Conservation (phyloP, 768 basidiomycete species). For the Amanita thiersii region DNA sequence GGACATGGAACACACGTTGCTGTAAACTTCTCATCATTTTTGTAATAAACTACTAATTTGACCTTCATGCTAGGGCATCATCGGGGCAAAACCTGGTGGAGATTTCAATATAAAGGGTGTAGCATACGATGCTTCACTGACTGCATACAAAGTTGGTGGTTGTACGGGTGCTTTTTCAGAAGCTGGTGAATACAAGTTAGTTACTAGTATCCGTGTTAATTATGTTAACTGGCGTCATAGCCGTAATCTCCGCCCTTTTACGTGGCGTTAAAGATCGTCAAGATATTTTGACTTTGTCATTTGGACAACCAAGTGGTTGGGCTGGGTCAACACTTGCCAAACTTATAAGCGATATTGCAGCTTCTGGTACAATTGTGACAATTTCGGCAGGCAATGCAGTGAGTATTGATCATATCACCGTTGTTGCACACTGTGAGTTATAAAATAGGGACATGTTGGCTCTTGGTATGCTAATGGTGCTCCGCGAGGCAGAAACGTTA, state of each 20-base stretch:
- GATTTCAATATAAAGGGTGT: constrained; percentile 63
- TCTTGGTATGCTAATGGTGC: constrained; percentile 54
- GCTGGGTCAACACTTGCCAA: constrained; percentile 45
- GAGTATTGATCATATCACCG: no score
- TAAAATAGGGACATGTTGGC: constrained; percentile 49
- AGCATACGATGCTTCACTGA: constrained; percentile 50
- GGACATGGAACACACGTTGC: constrained; percentile 10
- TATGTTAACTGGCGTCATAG: constrained; percentile 11
- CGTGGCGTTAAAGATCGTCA: constrained; percentile 42
- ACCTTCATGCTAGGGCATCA: constrained; percentile 44
- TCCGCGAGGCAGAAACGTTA: constrained; percentile 45
- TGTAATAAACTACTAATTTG: neutral
- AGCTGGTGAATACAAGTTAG: constrained; percentile 43
- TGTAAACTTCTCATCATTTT: neutral
- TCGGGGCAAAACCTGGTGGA: constrained; percentile 54
- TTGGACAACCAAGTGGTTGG: constrained; percentile 60
- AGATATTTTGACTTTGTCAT: constrained; percentile 60
- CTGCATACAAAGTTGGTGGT: constrained; percentile 51
- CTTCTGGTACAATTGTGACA: constrained; percentile 50
- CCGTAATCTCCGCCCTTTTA: constrained; percentile 41
- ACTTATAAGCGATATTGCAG: constrained; percentile 50
- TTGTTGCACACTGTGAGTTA: no score
- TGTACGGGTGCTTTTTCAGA: constrained; percentile 44
- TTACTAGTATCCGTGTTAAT: neutral
- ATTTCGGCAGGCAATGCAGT: constrained; percentile 53